phyloP scores from a whole-genome alignment of 352 stramenopile genomes.

The Globisporangium middletonii region DNA sequence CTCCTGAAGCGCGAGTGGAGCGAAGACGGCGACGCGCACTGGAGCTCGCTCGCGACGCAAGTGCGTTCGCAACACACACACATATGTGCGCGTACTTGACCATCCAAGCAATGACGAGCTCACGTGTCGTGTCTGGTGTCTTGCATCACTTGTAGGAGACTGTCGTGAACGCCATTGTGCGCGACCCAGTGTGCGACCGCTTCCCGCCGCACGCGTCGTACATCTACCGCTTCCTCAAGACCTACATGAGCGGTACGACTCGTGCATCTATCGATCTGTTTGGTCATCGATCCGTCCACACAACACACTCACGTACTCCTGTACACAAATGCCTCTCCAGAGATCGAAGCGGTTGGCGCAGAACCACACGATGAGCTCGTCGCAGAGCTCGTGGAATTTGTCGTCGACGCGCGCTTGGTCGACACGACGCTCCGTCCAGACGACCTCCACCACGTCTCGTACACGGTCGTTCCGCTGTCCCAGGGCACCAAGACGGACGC shows the following conservation, averaged over 20 bases:
- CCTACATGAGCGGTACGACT: constrained; percentile 45
- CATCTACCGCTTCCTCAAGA: constrained; percentile 68
- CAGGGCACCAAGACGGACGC: constrained; percentile 2
- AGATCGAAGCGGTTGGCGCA: constrained; percentile 35
- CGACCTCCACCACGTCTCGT: constrained; percentile 74
- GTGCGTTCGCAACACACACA: constrained; percentile 15
- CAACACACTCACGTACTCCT: background rate
- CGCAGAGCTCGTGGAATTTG: constrained; percentile 47
- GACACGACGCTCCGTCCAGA: constrained; percentile 35
- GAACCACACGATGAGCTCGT: constrained; percentile 57
- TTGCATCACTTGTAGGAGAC: constrained; percentile 24
- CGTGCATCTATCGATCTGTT: background rate
- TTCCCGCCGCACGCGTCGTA: constrained; percentile 57
- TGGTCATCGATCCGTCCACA: background rate
- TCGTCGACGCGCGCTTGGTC: constrained; percentile 25
- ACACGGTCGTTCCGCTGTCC: constrained; percentile 21
- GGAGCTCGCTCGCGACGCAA: constrained; percentile 52
- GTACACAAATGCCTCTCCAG: constrained; percentile 16
- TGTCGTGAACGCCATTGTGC: constrained; percentile 44
- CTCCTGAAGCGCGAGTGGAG: constrained; percentile 27
- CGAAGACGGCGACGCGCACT: constrained; percentile 17
- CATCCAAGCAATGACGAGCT: background rate
- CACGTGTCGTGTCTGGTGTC: background rate
- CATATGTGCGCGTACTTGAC: background rate
- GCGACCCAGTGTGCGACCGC: constrained; percentile 48